A percentile compares a stretch with the other conserved stretches of the same genome.
Evolutionary conservation across 805 yeast genomes (phyloP).

Genomic region (Spathaspora boniae): DNA sequence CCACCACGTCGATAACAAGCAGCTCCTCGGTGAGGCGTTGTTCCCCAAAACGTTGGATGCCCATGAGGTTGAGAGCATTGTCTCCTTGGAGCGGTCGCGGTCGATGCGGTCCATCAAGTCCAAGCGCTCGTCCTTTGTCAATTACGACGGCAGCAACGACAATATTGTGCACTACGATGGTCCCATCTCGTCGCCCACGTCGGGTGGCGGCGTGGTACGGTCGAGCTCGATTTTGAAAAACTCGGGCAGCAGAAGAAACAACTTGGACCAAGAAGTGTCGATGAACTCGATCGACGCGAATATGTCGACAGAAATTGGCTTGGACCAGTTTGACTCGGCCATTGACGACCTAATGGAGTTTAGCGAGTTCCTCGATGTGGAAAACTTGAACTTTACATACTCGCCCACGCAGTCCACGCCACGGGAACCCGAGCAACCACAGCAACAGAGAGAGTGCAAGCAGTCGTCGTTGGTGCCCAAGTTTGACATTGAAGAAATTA

Average conservation of each 20-base stretch:
- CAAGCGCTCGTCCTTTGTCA: slow-evolving; percentile 35
- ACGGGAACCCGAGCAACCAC: background rate
- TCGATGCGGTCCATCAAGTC: slow-evolving; percentile 52
- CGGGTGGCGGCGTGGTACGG: slow-evolving; percentile 21
- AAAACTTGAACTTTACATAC: slow-evolving; percentile 28
- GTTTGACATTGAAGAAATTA: background rate
- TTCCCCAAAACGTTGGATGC: slow-evolving; percentile 69
- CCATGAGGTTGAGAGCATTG: slow-evolving; percentile 72
- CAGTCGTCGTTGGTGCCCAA: background rate
- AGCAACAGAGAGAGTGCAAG: background rate
- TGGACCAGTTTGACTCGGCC: background rate
- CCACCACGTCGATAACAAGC: slow-evolving; percentile 1
- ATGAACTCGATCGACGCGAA: slow-evolving; percentile 11
- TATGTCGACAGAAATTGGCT: background rate
- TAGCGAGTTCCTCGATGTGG: slow-evolving; percentile 38
- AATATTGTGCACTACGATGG: slow-evolving; percentile 28
- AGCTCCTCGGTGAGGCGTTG: slow-evolving; percentile 46
- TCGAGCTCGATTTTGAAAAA: slow-evolving; percentile 40
- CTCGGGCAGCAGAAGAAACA: slow-evolving; percentile 14
- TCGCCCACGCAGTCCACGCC: slow-evolving; percentile 15
- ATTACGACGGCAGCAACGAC: slow-evolving; percentile 40
- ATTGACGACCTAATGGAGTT: slow-evolving; percentile 36
- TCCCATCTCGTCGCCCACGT: slow-evolving; percentile 15
- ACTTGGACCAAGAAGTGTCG: slow-evolving; percentile 11
- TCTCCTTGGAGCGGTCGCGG: slow-evolving; percentile 63